Evolutionary conservation across 2,329 filamentous ascomycete genomes (phyloP).

Genomic region (Pseudogymnoascus pannorum): DNA sequence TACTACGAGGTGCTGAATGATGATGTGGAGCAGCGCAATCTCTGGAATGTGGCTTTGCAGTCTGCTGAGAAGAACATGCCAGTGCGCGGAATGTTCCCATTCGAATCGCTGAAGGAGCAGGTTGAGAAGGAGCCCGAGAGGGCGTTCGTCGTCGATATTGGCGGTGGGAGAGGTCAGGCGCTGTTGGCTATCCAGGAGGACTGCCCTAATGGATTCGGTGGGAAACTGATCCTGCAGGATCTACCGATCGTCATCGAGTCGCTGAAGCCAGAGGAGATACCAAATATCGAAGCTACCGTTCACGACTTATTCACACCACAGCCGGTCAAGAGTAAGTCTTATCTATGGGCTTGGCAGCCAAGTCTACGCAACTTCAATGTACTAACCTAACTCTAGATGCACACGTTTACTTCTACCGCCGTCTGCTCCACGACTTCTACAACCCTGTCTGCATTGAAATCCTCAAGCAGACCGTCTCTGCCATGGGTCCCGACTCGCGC

Average conservation of each 20-base stretch:
- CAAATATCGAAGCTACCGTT: conserved; percentile 22
- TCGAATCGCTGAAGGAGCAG: conserved; percentile 13
- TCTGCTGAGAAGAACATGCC: conserved; percentile 15
- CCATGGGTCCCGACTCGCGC: conserved; percentile 19
- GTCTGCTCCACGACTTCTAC: conserved; percentile 24
- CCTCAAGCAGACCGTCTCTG: conserved; percentile 21
- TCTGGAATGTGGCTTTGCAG: conserved; percentile 20
- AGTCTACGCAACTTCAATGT: not conserved
- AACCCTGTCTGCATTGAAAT: conserved; percentile 21
- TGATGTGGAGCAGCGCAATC: conserved; percentile 12
- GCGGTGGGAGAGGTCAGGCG: conserved; percentile 16
- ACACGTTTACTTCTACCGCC: conserved; percentile 25
- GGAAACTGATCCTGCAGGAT: conserved; percentile 26
- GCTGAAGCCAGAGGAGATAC: conserved; percentile 19
- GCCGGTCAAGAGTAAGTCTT: conserved; percentile 21
- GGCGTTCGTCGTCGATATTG: conserved; percentile 18
- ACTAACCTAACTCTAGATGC: conserved; percentile 18
- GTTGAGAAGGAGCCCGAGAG: conserved; percentile 11
- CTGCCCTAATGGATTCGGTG: conserved; percentile 13
- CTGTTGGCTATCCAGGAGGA: conserved; percentile 15
- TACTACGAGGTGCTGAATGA: conserved; percentile 20
- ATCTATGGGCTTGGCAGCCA: not conserved
- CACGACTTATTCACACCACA: conserved; percentile 27
- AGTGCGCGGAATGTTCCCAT: conserved; percentile 20
- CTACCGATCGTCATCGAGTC: conserved; percentile 21